Evolutionary conservation across 139 green algal genomes (phyloP), one percentile per base, ranked within the genome.

Genomic region (Chlamydomonas sphaeroides): DNA sequence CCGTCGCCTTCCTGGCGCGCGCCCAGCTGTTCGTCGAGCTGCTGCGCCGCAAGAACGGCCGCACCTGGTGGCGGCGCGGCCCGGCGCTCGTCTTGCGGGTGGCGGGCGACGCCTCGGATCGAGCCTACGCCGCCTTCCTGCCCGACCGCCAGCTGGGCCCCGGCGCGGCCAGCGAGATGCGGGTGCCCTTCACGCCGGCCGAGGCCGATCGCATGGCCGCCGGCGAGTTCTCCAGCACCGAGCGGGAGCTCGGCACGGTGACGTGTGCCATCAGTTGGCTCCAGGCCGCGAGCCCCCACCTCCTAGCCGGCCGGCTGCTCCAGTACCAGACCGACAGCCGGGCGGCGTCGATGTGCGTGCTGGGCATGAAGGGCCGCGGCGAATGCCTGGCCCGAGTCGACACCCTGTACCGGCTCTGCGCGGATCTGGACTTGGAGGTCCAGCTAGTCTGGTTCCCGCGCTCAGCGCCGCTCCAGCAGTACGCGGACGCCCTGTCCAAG

Each of bases 261-360:
- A 5, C 26, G 6, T 25, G 26, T 53, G 39, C 56, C 3, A 30
- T 80, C n/a, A 0, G 51, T 1, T 68, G 56, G 57, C 23, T 80
- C 4, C 28, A 20, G 14, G 30, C 1, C 0, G 5, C 18, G 2
- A 30, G 21, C 23, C 56, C 73, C 5, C 28, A 61, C 7, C 73
- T 80, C 28, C 57, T 80, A 0, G 25, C 5, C 23, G 36, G 38
- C 20, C n/a, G 72, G 4, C 5, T 1, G 36, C 26, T 79, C 42
- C 53, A 65, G 53, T 79, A 68, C 51, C 56, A 79, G 26, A 68
- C 72, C 7, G 72, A 79, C 56, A 76, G 68, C 68, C 68, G 61
- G 21, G 39, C n/a, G n/a, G 68, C 68, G n/a, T 3, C 5, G 68
- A 1, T 26, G 30, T 62, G 45, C 68, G 33, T 76, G 39, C 17